A percentile compares a stretch with the other conserved stretches of the same genome.
Evolutionary conservation across 306 rosid genomes (phyloP).

Genomic region (Geum urbanum): DNA sequence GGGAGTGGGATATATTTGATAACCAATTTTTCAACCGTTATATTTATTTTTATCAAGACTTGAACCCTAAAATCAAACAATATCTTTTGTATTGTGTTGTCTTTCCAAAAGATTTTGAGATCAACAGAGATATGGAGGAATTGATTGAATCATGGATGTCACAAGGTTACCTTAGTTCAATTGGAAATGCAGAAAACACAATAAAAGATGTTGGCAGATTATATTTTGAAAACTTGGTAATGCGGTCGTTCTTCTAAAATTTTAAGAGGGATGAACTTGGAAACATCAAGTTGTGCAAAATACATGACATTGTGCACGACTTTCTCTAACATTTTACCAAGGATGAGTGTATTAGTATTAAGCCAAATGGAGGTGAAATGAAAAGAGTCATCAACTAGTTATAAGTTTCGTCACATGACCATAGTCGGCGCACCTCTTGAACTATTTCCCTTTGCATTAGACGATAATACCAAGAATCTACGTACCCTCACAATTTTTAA

Average conservation of each 20-base stretch:
- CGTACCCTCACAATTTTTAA: fast-evolving
- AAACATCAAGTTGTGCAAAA: neutral
- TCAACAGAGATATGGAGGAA: neutral
- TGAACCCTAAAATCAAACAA: neutral
- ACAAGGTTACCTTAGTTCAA: neutral
- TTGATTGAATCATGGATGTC: neutral
- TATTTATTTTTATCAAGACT: neutral
- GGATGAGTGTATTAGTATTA: neutral
- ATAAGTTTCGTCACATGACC: neutral
- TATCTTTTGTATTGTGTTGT: neutral
- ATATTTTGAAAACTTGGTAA: neutral
- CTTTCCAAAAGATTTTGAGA: neutral
- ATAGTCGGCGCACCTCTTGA: neutral
- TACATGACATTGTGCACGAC: neutral
- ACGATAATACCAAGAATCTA: neutral
- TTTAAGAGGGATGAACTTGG: neutral
- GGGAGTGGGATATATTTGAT: neutral
- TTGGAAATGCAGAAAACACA: neutral
- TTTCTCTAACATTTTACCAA: neutral
- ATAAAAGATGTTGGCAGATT: neutral
- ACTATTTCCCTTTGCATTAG: neutral
- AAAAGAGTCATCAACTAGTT: neutral
- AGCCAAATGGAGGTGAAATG: neutral
- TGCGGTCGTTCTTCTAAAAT: neutral
- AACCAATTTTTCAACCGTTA: neutral